Base-by-base conservation (phyloP, 257 asterid species). In the Leptodermis oblonga region DNA sequence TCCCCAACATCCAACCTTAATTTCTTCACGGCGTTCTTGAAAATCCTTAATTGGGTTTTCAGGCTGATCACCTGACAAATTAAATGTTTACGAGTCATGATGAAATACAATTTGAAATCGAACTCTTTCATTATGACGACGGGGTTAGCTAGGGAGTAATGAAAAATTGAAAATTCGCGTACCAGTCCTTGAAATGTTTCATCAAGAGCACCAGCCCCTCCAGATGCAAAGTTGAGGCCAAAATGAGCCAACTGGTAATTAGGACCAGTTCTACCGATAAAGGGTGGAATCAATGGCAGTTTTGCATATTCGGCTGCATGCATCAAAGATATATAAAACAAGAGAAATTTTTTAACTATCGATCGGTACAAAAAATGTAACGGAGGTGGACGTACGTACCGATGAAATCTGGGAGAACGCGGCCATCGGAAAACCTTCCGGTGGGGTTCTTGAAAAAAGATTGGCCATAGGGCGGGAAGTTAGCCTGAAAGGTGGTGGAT, bases 131-230 rank as follows among this genome's bases (percentile, higher is more conserved):
- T n/a, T n/a, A n/a, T n/a, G n/a, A n/a, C n/a, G n/a, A n/a, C n/a
- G n/a, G n/a, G n/a, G n/a, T n/a, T n/a, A n/a, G n/a, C n/a, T n/a
- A n/a, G n/a, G n/a, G n/a, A n/a, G n/a, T n/a, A n/a, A n/a, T n/a
- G n/a, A n/a, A n/a, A n/a, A n/a, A n/a, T n/a, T n/a, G n/a, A n/a
- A n/a, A 13, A 26, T 0, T 4, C 33, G n/a, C 7, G 14, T 25
- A 14, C 22, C 65, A 20, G 43, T 42, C 93, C 96, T 55, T 66
- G 70, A 67, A 80, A 84, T 46, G 96, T 88, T 55, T 77, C 76
- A n/a, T 81, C 67, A 51, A 88, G 77, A 66, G 84, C 90, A 65
- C 96, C 93, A n/a, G 87, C 93, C 28, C 92, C 93, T 17, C 82
- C 90, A 1, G 96, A 88, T 30, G 96, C 93, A 77, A 88, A 86